These are phyloP conservation scores for Exophiala xenobiotica DNA, from an alignment of 2,329 filamentous ascomycete genomes.

Conservation along the genomic window DNA sequence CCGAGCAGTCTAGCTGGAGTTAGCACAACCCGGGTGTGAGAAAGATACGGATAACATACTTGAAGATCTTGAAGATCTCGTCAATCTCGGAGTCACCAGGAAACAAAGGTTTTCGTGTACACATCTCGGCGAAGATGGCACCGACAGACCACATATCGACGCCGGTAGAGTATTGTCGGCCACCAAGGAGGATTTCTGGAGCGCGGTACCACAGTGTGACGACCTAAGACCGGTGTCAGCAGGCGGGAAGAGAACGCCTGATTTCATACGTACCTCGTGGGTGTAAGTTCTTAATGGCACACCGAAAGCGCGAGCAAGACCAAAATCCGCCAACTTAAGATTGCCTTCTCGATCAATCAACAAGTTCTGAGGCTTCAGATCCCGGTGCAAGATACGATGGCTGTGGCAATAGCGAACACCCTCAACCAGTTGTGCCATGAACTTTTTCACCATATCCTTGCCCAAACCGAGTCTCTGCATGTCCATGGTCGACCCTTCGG, in stretches of 20 bases:
- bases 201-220: constrained; percentile 64
- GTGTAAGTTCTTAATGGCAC: constrained; percentile 89
- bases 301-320: constrained; percentile 83
- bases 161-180: constrained; percentile 87
- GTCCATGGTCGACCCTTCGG: constrained; percentile 68
- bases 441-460: constrained; percentile 82
- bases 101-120: constrained; percentile 87
- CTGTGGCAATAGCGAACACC: constrained; percentile 87
- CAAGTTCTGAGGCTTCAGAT: constrained; percentile 87
- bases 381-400: constrained; percentile 81
- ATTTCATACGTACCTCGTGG: constrained; percentile 62
- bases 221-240: constrained; percentile 16
- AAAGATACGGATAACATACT: constrained; percentile 51
- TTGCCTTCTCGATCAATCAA: constrained; percentile 84
- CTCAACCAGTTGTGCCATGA: constrained; percentile 84
- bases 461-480: constrained; percentile 70
- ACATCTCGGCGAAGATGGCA: constrained; percentile 96
- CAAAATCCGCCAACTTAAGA: constrained; percentile 87
- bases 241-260: neutral
- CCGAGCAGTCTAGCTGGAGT: constrained; percentile 64
- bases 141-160: constrained; percentile 96
- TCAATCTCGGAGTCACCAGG: constrained; percentile 91
- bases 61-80: constrained; percentile 93
- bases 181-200: constrained; percentile 85
- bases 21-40: constrained; percentile 15